These are phyloP conservation scores for Petasospora fabianii DNA, from an alignment of 1,139 yeast genomes.

Conservation along the genomic window DNA sequence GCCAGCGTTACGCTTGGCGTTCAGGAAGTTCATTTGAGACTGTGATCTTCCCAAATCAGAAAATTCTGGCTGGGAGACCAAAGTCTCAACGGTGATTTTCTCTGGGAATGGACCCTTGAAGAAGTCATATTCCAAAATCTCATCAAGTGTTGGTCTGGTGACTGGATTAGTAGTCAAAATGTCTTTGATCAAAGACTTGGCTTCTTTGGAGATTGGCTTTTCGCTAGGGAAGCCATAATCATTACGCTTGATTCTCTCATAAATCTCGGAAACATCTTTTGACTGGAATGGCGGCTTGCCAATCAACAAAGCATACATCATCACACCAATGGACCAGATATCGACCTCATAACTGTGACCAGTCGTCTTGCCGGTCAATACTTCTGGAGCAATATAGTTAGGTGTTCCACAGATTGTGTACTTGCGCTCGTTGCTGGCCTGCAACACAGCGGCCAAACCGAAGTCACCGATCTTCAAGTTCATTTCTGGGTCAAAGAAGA, in stretches of 20 bases:
- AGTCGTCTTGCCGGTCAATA: slow-evolving; percentile 77
- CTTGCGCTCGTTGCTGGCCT: slow-evolving; percentile 66
- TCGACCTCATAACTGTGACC: slow-evolving; percentile 96
- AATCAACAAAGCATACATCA: slow-evolving; percentile 83
- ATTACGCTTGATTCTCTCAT: slow-evolving; percentile 83
- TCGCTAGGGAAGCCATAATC: slow-evolving; percentile 81
- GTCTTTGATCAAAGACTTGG: slow-evolving; percentile 65
- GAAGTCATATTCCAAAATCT: slow-evolving; percentile 79
- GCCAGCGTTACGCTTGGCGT: slow-evolving; percentile 63
- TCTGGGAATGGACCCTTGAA: slow-evolving; percentile 85
- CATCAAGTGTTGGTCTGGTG: slow-evolving; percentile 76
- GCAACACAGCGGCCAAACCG: slow-evolving; percentile 89
- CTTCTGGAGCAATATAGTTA: slow-evolving; percentile 97
- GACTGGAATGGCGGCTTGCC: slow-evolving; percentile 99
- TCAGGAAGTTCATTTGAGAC: slow-evolving; percentile 66
- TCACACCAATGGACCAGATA: slow-evolving; percentile 95
- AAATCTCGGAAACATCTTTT: slow-evolving; percentile 88
- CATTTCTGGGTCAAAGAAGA: slow-evolving; percentile 90
- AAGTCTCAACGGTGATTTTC: slow-evolving; percentile 54
- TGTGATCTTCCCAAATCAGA: slow-evolving; percentile 49
- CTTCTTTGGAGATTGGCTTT: slow-evolving; percentile 65
- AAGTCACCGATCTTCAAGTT: slow-evolving; percentile 93
- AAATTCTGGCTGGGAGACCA: slow-evolving; percentile 55
- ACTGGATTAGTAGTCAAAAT: slow-evolving; percentile 76
- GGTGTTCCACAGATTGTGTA: slow-evolving; percentile 98